phyloP scores from a whole-genome alignment of 352 stramenopile species.

The Globisporangium emineosum region DNA sequence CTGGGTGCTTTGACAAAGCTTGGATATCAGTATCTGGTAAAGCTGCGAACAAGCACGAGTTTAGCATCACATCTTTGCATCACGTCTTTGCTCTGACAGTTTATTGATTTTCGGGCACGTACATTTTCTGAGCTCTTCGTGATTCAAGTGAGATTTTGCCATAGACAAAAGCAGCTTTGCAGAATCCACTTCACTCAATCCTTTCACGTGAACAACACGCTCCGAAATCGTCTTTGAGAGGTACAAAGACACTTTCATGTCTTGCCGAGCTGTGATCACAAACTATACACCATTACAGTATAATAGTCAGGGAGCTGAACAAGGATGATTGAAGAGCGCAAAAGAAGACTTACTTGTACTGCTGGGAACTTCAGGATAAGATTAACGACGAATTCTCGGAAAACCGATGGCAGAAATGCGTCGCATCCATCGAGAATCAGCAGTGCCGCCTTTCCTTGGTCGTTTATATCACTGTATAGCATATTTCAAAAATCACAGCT shows the following conservation, averaged over 20 bases:
- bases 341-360: conserved; percentile 36
- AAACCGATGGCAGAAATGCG: conserved; percentile 26
- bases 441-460: conserved; percentile 26
- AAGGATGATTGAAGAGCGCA: background rate
- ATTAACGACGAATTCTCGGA: conserved; percentile 43
- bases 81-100: background rate
- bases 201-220: conserved; percentile 30
- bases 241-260: conserved; percentile 22
- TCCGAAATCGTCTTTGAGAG: conserved; percentile 16
- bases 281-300: conserved; percentile 23
- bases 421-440: conserved; percentile 70
- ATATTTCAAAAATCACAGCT: background rate
- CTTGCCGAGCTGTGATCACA: conserved; percentile 31
- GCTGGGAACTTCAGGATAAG: conserved; percentile 33
- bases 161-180: conserved; percentile 49
- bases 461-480: conserved; percentile 8
- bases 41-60: conserved; percentile 14
- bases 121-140: conserved; percentile 37
- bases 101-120: conserved; percentile 17
- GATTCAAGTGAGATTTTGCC: conserved; percentile 33
- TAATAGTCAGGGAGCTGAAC: background rate
- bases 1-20: conserved; percentile 24
- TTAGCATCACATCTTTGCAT: background rate
- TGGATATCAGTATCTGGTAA: conserved; percentile 19
- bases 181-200: conserved; percentile 36